A percentile compares a stretch with the other conserved stretches of the same genome.
These are phyloP conservation scores for Lactarius hatsudake DNA, from an alignment of 768 basidiomycete species.

Conservation along the genomic window DNA sequence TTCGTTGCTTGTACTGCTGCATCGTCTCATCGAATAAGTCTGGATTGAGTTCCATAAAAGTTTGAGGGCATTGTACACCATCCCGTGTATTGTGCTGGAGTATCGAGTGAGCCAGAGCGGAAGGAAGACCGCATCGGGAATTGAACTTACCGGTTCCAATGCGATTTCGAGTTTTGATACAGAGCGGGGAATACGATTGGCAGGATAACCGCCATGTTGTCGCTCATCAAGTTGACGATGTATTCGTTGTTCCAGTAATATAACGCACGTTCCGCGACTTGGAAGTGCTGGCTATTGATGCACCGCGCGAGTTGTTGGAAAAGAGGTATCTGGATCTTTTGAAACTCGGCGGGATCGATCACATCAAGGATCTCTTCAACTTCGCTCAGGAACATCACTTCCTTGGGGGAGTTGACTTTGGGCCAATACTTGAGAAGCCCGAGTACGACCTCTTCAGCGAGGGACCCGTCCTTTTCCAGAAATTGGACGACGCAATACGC, in stretches of 20 bases:
- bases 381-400: conserved; percentile 99
- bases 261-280: conserved; percentile 95
- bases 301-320: conserved; percentile 95
- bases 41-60: conserved; percentile 98
- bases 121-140: not conserved
- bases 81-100: conserved; percentile 86
- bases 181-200: conserved; percentile 97
- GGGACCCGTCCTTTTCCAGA: conserved; percentile 88
- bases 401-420: conserved; percentile 98
- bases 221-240: conserved; percentile 98
- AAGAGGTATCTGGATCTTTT: conserved; percentile 88
- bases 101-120: conserved; percentile 9
- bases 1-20: conserved; percentile 88
- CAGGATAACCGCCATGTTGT: conserved; percentile 82
- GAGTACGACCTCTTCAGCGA: conserved; percentile 94
- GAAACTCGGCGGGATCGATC: conserved; percentile 93
- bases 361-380: conserved; percentile 99
- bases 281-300: conserved; percentile 99
- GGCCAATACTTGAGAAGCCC: conserved; percentile 98
- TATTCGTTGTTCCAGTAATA: conserved; percentile 99
- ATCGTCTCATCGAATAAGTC: conserved; percentile 93
- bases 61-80: conserved; percentile 98
- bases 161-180: conserved; percentile 92
- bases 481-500: conserved; percentile 99
- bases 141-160: conserved; percentile 90